Percentiles rank a stretch among this genome's conserved stretches.
These are phyloP conservation scores for Pythium oligandrum DNA, from an alignment of 352 stramenopile species.

Conservation along the genomic window DNA sequence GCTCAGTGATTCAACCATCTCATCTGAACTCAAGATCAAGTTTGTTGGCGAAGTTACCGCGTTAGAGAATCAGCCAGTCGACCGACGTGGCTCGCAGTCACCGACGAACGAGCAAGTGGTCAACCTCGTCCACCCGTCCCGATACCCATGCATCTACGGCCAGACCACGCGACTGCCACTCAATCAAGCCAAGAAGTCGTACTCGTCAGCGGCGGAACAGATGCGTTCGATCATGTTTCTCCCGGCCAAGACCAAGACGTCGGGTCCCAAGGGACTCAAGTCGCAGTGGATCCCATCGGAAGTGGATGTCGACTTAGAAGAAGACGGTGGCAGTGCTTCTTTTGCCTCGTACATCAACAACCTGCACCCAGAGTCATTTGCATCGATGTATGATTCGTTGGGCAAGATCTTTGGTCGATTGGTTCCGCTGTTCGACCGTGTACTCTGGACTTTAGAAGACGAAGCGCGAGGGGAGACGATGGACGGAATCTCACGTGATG, in stretches of 20 bases:
- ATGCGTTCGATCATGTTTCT: background rate
- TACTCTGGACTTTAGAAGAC: slow-evolving; percentile 11
- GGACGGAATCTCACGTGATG: background rate
- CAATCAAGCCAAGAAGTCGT: background rate
- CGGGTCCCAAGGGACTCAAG: slow-evolving; percentile 7
- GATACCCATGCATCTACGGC: background rate
- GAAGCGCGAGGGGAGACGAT: background rate
- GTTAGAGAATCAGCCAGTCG: too few species aligned
- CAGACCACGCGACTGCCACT: background rate
- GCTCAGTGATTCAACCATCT: background rate
- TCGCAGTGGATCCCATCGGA: slow-evolving; percentile 20
- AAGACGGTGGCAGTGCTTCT: slow-evolving; percentile 3
- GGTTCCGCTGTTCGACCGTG: slow-evolving; percentile 25
- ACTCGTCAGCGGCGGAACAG: background rate
- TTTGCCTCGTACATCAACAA: slow-evolving; percentile 33
- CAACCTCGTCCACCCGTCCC: background rate
- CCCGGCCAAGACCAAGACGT: background rate
- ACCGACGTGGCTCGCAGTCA: background rate
- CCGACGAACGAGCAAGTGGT: slow-evolving; percentile 1
- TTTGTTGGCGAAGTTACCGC: background rate
- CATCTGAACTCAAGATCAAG: background rate
- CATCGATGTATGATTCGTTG: slow-evolving; percentile 18
- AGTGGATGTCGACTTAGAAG: slow-evolving; percentile 9
- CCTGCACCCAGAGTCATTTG: slow-evolving; percentile 19
- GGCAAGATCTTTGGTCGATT: slow-evolving; percentile 14